These are phyloP conservation scores for Ophiosphaerella herpotricha DNA, from an alignment of 2,329 filamentous ascomycete species.

Conservation along the genomic window DNA sequence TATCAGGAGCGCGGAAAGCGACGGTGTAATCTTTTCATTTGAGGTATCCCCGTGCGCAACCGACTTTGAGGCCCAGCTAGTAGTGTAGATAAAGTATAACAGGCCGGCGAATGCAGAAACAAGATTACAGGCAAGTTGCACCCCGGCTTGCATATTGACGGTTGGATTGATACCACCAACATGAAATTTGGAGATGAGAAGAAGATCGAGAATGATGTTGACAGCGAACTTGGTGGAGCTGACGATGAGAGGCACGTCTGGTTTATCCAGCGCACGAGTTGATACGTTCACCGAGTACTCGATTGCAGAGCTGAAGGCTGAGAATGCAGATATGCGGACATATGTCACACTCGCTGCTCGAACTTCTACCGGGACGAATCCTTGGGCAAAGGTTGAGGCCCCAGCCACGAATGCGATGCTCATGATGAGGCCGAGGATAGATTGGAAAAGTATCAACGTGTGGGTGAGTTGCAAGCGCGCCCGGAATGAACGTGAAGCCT, in stretches of 20 bases:
- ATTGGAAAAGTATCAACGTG: slow-evolving; percentile 62
- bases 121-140: slow-evolving; percentile 62
- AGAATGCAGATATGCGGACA: slow-evolving; percentile 67
- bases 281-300: slow-evolving; percentile 65
- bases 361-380: slow-evolving; percentile 67
- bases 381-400: slow-evolving; percentile 59
- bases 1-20: slow-evolving; percentile 52
- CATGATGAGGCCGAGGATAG: slow-evolving; percentile 61
- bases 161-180: slow-evolving; percentile 60
- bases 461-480: slow-evolving; percentile 64
- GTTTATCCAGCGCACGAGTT: slow-evolving; percentile 69
- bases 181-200: slow-evolving; percentile 69
- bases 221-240: slow-evolving; percentile 66
- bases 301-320: slow-evolving; percentile 64
- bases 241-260: slow-evolving; percentile 70
- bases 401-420: slow-evolving; percentile 63
- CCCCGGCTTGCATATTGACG: slow-evolving; percentile 67
- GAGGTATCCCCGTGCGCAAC: slow-evolving; percentile 11
- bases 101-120: slow-evolving; percentile 54
- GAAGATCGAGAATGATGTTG: slow-evolving; percentile 69
- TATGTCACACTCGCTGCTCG: slow-evolving; percentile 64
- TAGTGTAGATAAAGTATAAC: slow-evolving; percentile 60
- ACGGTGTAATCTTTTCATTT: slow-evolving; percentile 19
- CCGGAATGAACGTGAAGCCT: slow-evolving; percentile 55
- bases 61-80: slow-evolving; percentile 41